phyloP scores from a whole-genome alignment of 2,329 filamentous ascomycete species.

The Gnomoniopsis sp. region DNA sequence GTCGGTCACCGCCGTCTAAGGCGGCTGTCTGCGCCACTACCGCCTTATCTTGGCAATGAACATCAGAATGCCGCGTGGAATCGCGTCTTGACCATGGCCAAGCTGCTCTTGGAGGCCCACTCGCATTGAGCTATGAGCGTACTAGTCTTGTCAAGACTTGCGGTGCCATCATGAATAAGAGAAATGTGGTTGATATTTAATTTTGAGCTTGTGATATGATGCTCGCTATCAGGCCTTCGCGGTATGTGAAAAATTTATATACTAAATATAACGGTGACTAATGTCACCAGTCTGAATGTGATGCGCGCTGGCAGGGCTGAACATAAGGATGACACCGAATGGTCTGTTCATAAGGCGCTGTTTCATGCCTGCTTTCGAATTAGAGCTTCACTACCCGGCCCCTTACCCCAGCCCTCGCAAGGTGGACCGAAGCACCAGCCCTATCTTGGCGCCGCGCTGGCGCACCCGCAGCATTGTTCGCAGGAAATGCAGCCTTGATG shows the following conservation, averaged over 20 bases:
- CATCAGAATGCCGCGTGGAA: background rate
- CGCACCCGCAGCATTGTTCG: background rate
- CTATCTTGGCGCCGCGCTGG: no score
- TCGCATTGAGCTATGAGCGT: no score
- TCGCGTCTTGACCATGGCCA: background rate
- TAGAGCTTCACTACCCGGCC: background rate
- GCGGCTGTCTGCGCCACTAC: background rate
- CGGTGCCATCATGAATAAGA: no score
- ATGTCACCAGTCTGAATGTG: no score
- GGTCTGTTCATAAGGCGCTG: background rate
- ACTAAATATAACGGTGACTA: no score
- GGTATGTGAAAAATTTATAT: no score
- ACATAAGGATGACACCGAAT: no score
- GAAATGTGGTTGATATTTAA: no score
- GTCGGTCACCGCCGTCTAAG: background rate
- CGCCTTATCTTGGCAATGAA: background rate
- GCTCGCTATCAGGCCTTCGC: no score
- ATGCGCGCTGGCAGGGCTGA: no score
- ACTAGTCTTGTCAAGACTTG: no score
- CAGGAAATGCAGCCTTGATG: background rate
- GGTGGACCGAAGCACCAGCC: background rate
- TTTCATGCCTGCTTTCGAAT: background rate
- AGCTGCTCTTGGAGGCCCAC: background rate
- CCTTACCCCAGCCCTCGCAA: background rate
- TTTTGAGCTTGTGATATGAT: no score